These are phyloP conservation scores for Aspergillus japonicus DNA, from an alignment of 2,329 filamentous ascomycete genomes.

Conservation along the genomic window DNA sequence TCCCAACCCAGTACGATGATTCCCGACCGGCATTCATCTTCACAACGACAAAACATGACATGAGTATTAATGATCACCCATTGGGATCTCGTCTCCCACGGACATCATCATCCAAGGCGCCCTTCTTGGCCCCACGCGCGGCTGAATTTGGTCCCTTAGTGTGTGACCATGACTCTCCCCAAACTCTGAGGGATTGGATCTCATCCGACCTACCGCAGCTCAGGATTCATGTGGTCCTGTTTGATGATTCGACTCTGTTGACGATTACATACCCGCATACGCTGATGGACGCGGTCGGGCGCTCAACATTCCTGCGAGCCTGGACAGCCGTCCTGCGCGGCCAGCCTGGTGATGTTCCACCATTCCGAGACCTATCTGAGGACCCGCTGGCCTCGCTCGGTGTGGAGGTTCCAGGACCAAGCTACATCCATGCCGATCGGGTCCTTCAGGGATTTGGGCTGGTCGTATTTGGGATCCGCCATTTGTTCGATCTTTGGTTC, in stretches of 20 bases:
- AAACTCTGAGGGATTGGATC: slow-evolving; percentile 41
- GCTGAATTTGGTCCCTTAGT: slow-evolving; percentile 7
- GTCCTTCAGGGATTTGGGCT: slow-evolving; percentile 8
- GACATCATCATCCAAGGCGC: slow-evolving; percentile 3
- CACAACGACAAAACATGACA: neutral
- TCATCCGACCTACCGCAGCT: slow-evolving; percentile 47
- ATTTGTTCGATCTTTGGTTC: slow-evolving; percentile 37
- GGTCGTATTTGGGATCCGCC: slow-evolving; percentile 33
- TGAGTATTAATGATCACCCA: slow-evolving; percentile 31
- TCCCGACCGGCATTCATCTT: neutral
- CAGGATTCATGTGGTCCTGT: slow-evolving; percentile 50
- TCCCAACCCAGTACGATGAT: neutral
- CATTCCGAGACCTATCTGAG: slow-evolving; percentile 34
- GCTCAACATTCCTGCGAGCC: slow-evolving; percentile 42
- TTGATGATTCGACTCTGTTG: slow-evolving; percentile 53
- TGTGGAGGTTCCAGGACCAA: neutral
- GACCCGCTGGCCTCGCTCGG: slow-evolving; percentile 38
- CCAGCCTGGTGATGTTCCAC: slow-evolving; percentile 42
- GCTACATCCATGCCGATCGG: neutral
- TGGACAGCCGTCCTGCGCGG: slow-evolving; percentile 51
- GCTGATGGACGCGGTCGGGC: slow-evolving; percentile 50
- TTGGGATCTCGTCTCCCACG: slow-evolving; percentile 26
- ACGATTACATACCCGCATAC: slow-evolving; percentile 50
- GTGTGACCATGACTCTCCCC: slow-evolving; percentile 33
- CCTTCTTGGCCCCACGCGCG: neutral